These are phyloP conservation scores for Ceratorhiza oryzae-sativae DNA, from an alignment of 1,284 basidiomycete genomes.

Conservation along the genomic window DNA sequence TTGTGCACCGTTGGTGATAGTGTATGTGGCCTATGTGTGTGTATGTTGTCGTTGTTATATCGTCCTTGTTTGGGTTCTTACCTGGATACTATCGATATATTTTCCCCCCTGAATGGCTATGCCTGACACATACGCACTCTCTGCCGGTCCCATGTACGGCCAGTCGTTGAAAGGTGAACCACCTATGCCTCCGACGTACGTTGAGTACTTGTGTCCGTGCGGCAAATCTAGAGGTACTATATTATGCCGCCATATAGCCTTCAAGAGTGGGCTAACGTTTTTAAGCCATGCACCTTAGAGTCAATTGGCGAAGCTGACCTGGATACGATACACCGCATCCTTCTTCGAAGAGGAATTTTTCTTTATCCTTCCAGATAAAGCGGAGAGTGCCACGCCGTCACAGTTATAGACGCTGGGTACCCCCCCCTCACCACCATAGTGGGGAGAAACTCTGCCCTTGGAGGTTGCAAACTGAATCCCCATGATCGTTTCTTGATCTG, in stretches of 20 bases:
- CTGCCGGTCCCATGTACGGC: not conserved
- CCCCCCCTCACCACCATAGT: not conserved
- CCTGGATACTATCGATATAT: slow-evolving; percentile 19
- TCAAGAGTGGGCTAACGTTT: too few species aligned
- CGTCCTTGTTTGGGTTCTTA: not conserved
- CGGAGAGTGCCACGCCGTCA: not conserved
- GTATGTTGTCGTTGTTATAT: not conserved
- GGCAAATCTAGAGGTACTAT: not conserved
- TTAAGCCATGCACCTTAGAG: too few species aligned
- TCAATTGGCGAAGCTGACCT: slow-evolving; percentile 1
- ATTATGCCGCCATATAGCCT: slow-evolving; percentile 23
- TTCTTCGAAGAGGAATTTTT: not conserved
- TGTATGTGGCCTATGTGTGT: slow-evolving; percentile 14
- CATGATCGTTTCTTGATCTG: not conserved
- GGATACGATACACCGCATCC: not conserved
- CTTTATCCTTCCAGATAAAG: slow-evolving; percentile 11
- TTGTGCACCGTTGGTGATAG: not conserved
- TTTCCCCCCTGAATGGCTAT: slow-evolving; percentile 1
- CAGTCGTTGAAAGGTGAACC: slow-evolving; percentile 26
- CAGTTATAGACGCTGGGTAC: not conserved
- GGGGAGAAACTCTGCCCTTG: not conserved
- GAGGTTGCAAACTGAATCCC: slow-evolving; percentile 15
- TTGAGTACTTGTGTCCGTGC: not conserved
- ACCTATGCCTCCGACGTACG: slow-evolving; percentile 3
- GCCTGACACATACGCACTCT: not conserved